Percentiles rank a stretch among this genome's conserved stretches.
phyloP scores from a whole-genome alignment of 140 eudicot species.

The Stevia rebaudiana region DNA sequence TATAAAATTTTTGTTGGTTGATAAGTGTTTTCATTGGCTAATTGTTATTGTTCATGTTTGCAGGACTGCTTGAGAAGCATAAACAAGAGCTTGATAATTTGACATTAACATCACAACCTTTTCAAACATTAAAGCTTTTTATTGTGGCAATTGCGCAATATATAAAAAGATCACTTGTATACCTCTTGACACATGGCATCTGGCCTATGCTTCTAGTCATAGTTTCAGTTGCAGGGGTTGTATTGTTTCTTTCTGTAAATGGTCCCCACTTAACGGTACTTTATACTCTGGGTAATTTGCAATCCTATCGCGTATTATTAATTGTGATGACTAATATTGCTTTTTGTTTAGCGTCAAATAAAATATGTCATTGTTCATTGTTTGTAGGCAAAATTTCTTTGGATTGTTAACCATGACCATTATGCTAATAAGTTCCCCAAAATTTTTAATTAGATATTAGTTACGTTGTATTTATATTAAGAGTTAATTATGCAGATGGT shows the following conservation, averaged over 20 bases:
- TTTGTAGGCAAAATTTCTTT: not conserved
- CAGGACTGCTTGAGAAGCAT: conserved; percentile 60
- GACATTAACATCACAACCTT: conserved; percentile 52
- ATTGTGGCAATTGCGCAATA: conserved; percentile 47
- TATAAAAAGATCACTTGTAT: conserved; percentile 31
- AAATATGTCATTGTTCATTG: not conserved
- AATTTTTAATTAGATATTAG: not conserved
- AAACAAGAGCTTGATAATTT: conserved; percentile 54
- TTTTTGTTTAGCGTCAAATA: not conserved
- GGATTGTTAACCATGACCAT: not conserved
- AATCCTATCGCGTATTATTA: not conserved
- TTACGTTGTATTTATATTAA: no score
- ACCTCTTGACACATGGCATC: conserved; percentile 50
- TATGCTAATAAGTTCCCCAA: not conserved
- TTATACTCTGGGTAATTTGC: not conserved
- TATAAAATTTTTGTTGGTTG: not conserved
- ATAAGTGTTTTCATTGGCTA: conserved; percentile 1
- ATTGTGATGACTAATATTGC: not conserved
- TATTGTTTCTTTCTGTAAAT: conserved; percentile 41
- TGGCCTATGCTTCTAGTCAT: conserved; percentile 43
- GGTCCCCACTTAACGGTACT: conserved; percentile 52
- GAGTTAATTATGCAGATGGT: no score
- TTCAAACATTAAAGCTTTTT: conserved; percentile 50
- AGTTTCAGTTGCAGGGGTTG: conserved; percentile 27
- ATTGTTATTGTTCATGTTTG: conserved; percentile 14